Evolutionary conservation across 2,329 filamentous ascomycete genomes (phyloP).

Genomic region (Aspergillus transmontanensis): DNA sequence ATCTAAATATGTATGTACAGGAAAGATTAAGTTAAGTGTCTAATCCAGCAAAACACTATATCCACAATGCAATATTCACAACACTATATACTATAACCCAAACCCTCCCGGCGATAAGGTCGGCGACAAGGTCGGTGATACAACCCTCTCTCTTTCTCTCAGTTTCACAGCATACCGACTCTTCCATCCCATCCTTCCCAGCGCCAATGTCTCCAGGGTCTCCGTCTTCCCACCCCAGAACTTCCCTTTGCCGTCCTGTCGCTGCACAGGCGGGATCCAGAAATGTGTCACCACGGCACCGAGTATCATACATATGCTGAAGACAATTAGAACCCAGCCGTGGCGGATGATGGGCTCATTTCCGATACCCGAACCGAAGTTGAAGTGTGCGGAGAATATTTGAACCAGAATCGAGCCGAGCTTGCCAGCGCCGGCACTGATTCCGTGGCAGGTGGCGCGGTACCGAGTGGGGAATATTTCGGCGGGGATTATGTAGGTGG

Average conservation of each 20-base stretch:
- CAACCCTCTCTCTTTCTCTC: constrained; percentile 5
- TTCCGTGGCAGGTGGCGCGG: constrained; percentile 56
- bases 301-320: constrained; percentile 45
- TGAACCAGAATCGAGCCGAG: constrained; percentile 52
- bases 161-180: constrained; percentile 35
- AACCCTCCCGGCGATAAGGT: background rate
- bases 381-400: constrained; percentile 43
- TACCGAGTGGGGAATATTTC: constrained; percentile 61
- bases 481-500: constrained; percentile 54
- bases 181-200: constrained; percentile 39
- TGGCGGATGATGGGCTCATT: constrained; percentile 38
- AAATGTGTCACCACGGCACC: constrained; percentile 45
- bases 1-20: background rate
- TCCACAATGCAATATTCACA: background rate
- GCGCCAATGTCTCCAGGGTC: constrained; percentile 42
- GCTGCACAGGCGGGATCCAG: constrained; percentile 42
- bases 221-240: constrained; percentile 40
- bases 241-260: constrained; percentile 25
- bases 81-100: background rate
- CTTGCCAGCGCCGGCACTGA: constrained; percentile 57
- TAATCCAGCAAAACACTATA: background rate
- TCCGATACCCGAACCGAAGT: constrained; percentile 38
- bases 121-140: background rate
- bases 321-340: constrained; percentile 44
- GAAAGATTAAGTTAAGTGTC: background rate